Percentiles rank a stretch among this genome's conserved stretches.
phyloP scores from a whole-genome alignment of 1,284 basidiomycete species.

The Ustilago sp. region DNA sequence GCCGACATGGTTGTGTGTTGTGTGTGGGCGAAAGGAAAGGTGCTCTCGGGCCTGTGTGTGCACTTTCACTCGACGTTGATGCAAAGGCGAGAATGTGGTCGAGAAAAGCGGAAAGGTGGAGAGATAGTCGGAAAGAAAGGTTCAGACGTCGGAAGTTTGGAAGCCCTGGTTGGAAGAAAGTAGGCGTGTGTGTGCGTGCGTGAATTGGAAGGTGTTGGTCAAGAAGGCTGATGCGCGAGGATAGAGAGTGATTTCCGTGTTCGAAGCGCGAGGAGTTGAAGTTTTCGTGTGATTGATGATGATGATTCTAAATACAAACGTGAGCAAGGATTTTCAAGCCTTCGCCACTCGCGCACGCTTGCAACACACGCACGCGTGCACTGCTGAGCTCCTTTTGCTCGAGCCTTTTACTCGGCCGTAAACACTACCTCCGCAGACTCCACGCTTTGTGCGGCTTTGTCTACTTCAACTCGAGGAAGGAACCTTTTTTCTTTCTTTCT shows the following conservation, averaged over 20 bases:
- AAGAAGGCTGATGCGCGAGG: neutral
- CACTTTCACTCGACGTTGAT: neutral
- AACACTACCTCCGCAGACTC: no score
- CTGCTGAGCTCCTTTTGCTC: no score
- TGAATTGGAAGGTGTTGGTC: slow-evolving; percentile 20
- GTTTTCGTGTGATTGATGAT: no score
- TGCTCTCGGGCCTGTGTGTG: neutral
- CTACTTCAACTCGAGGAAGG: no score
- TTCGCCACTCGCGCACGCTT: no score
- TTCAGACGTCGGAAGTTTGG: no score
- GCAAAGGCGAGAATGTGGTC: neutral
- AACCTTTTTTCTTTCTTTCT: slow-evolving; percentile 47
- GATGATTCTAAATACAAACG: no score
- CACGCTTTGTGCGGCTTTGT: no score
- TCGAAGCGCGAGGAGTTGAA: slow-evolving; percentile 44
- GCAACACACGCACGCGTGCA: no score
- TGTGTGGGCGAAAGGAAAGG: neutral
- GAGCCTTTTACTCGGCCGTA: no score
- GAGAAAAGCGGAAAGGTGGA: neutral
- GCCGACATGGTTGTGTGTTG: slow-evolving; percentile 58
- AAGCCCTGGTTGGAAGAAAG: slow-evolving; percentile 6
- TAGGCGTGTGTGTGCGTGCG: slow-evolving; percentile 9
- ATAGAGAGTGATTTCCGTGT: slow-evolving; percentile 18
- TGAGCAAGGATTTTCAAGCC: no score
- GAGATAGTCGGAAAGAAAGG: neutral